phyloP scores from a whole-genome alignment of 306 rosid species.

The Quercus variabilis region DNA sequence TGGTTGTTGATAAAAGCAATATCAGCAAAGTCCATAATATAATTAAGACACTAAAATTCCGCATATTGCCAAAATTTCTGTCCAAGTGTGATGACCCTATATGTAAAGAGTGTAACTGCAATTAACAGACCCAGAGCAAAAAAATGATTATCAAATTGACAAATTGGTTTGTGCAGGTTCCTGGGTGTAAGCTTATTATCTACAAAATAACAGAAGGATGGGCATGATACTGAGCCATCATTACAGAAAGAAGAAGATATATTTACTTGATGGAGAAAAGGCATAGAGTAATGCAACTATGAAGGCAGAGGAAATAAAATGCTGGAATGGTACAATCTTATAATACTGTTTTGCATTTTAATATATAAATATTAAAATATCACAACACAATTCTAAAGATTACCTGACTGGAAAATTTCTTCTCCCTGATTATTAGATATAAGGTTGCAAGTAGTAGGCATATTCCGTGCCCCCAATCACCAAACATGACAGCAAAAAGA shows the following conservation, averaged over 20 bases:
- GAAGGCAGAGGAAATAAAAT: neutral
- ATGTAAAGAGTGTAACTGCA: neutral
- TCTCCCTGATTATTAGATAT: constrained; percentile 73
- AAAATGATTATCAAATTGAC: neutral
- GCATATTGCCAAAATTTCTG: neutral
- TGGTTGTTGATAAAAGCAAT: neutral
- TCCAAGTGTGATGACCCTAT: neutral
- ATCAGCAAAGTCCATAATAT: neutral
- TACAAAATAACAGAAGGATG: neutral
- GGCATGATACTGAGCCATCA: neutral
- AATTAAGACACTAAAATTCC: neutral
- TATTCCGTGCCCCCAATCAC: constrained; percentile 99
- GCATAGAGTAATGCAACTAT: neutral
- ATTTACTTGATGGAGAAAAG: neutral
- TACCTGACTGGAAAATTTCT: constrained; percentile 82
- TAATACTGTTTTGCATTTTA: neutral
- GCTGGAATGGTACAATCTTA: neutral
- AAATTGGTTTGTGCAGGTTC: neutral
- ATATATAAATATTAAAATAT: neutral
- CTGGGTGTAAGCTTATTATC: neutral
- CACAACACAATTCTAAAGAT: constrained; percentile 17
- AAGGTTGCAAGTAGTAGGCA: constrained; percentile 79
- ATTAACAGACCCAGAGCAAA: neutral
- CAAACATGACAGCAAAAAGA: constrained; percentile 99
- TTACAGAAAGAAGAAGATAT: neutral